Evolutionary conservation across 2,329 filamentous ascomycete genomes (phyloP).

Genomic region (Nigrospora sphaerica): DNA sequence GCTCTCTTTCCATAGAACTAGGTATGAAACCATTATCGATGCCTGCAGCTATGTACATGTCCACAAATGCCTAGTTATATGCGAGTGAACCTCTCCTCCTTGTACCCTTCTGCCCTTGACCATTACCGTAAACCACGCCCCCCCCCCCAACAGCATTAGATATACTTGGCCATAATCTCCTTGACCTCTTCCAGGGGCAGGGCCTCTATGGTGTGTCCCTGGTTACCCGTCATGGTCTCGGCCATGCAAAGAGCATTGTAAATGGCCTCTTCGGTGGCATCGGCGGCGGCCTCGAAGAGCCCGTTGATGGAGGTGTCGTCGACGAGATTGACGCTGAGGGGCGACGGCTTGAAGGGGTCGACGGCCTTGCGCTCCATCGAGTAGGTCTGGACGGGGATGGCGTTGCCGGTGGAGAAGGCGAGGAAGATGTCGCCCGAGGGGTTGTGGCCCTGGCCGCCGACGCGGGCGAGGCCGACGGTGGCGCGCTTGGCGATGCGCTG

Average conservation of each 20-base stretch:
- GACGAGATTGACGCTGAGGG: conserved; percentile 34
- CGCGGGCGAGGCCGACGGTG: conserved; percentile 52
- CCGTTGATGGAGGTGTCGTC: conserved; percentile 55
- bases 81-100: too few relatives aligned
- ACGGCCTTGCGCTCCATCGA: conserved; percentile 22
- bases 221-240: conserved; percentile 48
- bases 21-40: too few relatives aligned
- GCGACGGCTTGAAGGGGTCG: conserved; percentile 31
- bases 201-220: conserved; percentile 40
- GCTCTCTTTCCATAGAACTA: too few relatives aligned
- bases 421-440: conserved; percentile 61
- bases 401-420: conserved; percentile 56
- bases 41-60: too few relatives aligned
- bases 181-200: conserved; percentile 39
- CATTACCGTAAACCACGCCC: too few relatives aligned
- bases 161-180: conserved; percentile 35
- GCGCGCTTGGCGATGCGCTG: conserved; percentile 53
- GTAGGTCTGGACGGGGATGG: conserved; percentile 36
- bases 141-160: not conserved
- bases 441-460: conserved; percentile 56
- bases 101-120: too few relatives aligned
- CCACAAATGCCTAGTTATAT: too few relatives aligned
- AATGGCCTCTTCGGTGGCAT: conserved; percentile 59
- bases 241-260: conserved; percentile 58
- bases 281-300: conserved; percentile 53